Base-by-base conservation (phyloP, 1,284 basidiomycete species). In the Ustilago lituana region DNA sequence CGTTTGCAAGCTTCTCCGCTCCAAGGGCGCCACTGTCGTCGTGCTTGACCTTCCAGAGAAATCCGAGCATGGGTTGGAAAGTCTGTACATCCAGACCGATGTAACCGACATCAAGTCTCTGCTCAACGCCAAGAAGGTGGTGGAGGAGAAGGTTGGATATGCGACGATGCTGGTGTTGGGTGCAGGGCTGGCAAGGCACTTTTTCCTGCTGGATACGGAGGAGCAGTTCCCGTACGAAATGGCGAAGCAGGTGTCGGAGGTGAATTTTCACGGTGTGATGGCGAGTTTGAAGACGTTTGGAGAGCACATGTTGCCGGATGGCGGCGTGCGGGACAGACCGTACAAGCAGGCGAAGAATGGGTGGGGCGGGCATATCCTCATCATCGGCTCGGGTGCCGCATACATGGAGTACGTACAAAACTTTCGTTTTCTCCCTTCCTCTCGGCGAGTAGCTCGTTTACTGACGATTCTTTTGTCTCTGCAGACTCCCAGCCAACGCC, bases 341-440 rank as follows among this genome's bases (percentile, higher is more conserved):
- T 50, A 46, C 56, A 61, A 64, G 31, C 54, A 61, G 15, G 68
- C 72, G 19, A 59, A 50, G 35, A 74, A 74, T 39, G 63, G 64
- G 3, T 72, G 58, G 55, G 74, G 74, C 9, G 74, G 74, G 8
- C 74, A 76, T 33, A 76, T 76, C 27, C 61, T 76, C 17, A 49
- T 75, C 50, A 67, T 76, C 36, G 74, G 63, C 17, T 59, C 53
- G 4, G 73, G 73, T 15, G 66, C 73, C 6, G 66, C 73, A 2
- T 75, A 63, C 40, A 47, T 65, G 23, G 63, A 69, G 58, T 61
- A 20, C 41, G 58, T 53, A 29, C n/a, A n/a, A n/a, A n/a, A n/a
- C n/a, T n/a, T n/a, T n/a, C n/a, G n/a, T n/a, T n/a, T n/a, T n/a
- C n/a, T n/a, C n/a, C n/a, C n/a, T n/a, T n/a, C n/a, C n/a, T n/a